A percentile compares a stretch with the other conserved stretches of the same genome.
phyloP scores from a whole-genome alignment of 305 asterid species.

The Caryopteris hybrid region DNA sequence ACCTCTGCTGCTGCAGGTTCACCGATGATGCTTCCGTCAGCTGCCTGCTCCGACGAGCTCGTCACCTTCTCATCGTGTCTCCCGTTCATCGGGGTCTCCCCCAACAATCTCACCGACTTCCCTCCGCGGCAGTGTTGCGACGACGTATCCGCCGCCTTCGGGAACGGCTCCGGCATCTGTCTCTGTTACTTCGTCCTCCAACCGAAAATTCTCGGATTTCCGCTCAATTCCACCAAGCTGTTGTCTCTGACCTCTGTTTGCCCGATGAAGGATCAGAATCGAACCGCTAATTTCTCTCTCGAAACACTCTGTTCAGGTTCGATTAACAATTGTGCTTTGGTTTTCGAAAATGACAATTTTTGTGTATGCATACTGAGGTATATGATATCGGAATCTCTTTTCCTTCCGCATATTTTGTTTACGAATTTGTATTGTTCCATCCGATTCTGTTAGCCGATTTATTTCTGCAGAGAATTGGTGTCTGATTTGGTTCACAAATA shows the following conservation, averaged over 20 bases:
- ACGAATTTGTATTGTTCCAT: background rate
- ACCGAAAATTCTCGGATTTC: conserved; percentile 62
- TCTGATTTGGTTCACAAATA: too few relatives aligned
- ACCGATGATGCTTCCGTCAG: conserved; percentile 24
- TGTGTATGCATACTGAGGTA: background rate
- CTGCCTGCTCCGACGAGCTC: conserved; percentile 60
- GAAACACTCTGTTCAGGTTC: conserved; percentile 64
- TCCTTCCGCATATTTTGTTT: background rate
- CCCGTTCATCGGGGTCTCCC: conserved; percentile 51
- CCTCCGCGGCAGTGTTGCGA: conserved; percentile 74
- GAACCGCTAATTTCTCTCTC: conserved; percentile 33
- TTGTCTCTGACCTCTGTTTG: conserved; percentile 55
- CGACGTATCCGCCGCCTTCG: conserved; percentile 38
- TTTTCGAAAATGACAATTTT: background rate
- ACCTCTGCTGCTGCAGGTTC: conserved; percentile 15
- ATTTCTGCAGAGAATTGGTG: background rate
- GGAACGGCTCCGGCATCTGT: conserved; percentile 44
- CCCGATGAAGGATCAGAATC: conserved; percentile 19
- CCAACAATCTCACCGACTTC: conserved; percentile 56
- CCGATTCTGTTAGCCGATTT: background rate
- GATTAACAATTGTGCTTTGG: background rate
- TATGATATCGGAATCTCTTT: background rate
- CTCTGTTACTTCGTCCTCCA: conserved; percentile 59
- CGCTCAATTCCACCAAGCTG: conserved; percentile 47
- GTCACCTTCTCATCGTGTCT: conserved; percentile 72